A percentile compares a stretch with the other conserved stretches of the same genome.
phyloP scores from a whole-genome alignment of 2,329 filamentous ascomycete genomes.

The Ascochyta koolunga region DNA sequence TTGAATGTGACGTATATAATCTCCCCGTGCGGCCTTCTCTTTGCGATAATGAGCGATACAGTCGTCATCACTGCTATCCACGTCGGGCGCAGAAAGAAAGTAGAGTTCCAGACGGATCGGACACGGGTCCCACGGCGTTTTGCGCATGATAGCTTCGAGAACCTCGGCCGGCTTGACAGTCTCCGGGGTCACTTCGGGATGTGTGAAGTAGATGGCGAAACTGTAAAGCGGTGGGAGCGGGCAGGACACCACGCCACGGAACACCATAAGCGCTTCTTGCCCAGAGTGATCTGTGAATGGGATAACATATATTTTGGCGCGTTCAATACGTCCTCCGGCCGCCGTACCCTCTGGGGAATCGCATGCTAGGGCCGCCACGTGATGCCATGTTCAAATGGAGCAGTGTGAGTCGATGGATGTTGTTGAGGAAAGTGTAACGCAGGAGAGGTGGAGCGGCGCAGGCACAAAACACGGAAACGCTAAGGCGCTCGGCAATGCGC shows the following conservation, averaged over 20 bases:
- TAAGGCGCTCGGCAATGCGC: too few relatives aligned
- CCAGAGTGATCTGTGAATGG: conserved; percentile 17
- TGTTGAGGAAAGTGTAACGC: conserved; percentile 4
- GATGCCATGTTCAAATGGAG: conserved; percentile 9
- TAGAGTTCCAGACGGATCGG: conserved; percentile 12
- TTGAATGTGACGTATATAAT: conserved; percentile 14
- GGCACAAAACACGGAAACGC: conserved; percentile 5
- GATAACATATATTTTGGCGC: conserved; percentile 16
- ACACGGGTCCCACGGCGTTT: conserved; percentile 9
- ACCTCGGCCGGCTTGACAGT: conserved; percentile 16
- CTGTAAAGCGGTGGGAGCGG: conserved; percentile 18
- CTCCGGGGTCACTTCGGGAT: conserved; percentile 10
- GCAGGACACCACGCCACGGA: conserved; percentile 8
- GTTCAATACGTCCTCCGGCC: conserved; percentile 15
- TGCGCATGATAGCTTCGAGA: conserved; percentile 11
- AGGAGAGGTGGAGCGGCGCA: conserved; percentile 4
- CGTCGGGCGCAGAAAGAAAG: conserved; percentile 6
- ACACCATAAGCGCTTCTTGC: conserved; percentile 14
- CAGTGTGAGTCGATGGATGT: conserved; percentile 3
- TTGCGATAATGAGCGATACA: conserved; percentile 14
- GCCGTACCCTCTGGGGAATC: conserved; percentile 7
- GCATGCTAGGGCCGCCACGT: conserved; percentile 9
- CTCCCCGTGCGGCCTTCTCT: conserved; percentile 14
- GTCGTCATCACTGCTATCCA: conserved; percentile 1
- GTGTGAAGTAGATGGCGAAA: conserved; percentile 22